Base-by-base conservation (phyloP, 495 filamentous ascomycete species). In the Letharia lupina region DNA sequence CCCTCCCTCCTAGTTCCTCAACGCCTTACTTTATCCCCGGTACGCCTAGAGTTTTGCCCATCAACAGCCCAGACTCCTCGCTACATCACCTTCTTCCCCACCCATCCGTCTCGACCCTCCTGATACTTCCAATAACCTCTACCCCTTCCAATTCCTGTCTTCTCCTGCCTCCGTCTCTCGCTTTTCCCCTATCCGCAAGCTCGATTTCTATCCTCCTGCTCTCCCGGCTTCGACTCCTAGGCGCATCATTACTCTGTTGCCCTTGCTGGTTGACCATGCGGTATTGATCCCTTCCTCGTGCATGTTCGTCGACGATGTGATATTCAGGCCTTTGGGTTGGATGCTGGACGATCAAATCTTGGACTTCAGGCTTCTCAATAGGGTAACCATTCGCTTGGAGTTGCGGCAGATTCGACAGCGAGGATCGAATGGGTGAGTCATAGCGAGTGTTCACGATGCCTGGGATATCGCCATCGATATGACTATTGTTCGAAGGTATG, bases 131-230 rank as follows among this genome's bases (percentile, higher is more conserved):
- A 20, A 57, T 37, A 13, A 63, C 45, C 48, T 68, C 63, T 44
- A 70, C 66, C 10, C 41, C 69, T 23, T 65, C 66, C 31, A 68
- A 15, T 8, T 68, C 66, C 15, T 44, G 41, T 52, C 63, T 37
- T 11, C 23, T 48, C 35, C 41, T 18, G 12, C 57, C 44, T 23
- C 15, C 44, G 7, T 6, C 28, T 61, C 35, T 54, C n/a, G 6
- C 12, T 23, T 52, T 54, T 41, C 67, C 60, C 40, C 60, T 44
- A 62, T 69, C 59, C 11, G 54, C 61, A 18, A 73, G 48, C 65
- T 73, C 71, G 35, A 70, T 69, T 48, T 70, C 63, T 45, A 60
- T 64, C 60, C 69, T 62, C 57, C 69, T 65, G 47, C 54, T 66
- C 67, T 70, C 69, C 40, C 70, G 57, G 42, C 68, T 68, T 61